A percentile compares a stretch with the other conserved stretches of the same genome.
Conservation (phyloP, 192 early-diverging fungal genomes). For the Chytriomyces confervae region DNA sequence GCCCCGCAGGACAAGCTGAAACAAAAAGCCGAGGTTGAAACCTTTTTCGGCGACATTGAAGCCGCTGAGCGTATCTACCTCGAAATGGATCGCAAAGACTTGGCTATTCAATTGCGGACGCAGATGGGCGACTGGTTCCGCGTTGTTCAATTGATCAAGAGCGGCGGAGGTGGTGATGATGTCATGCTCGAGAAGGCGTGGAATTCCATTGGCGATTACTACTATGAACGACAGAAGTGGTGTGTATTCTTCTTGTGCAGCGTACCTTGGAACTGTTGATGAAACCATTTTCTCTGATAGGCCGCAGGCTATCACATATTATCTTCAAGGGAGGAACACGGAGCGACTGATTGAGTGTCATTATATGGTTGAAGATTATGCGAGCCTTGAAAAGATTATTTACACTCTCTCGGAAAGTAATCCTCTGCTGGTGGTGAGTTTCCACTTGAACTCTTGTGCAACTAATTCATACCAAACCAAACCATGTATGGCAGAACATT, state of each 20-base stretch:
- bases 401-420: slow-evolving; percentile 46
- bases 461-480: neutral
- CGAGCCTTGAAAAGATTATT: slow-evolving; percentile 53
- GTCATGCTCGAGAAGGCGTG: slow-evolving; percentile 59
- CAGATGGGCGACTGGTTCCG: slow-evolving; percentile 65
- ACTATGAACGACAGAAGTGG: slow-evolving; percentile 60
- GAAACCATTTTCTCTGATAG: slow-evolving; percentile 28
- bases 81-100: slow-evolving; percentile 65
- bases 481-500: slow-evolving; percentile 42
- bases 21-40: slow-evolving; percentile 59
- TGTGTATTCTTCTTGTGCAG: slow-evolving; percentile 3
- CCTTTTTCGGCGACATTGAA: slow-evolving; percentile 56
- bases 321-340: slow-evolving; percentile 56
- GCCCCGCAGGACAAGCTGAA: slow-evolving; percentile 54
- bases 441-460: neutral
- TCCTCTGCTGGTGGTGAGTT: slow-evolving; percentile 39
- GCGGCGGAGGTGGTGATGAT: slow-evolving; percentile 62
- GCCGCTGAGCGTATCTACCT: slow-evolving; percentile 59
- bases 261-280: neutral
- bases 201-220: slow-evolving; percentile 61
- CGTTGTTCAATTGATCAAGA: slow-evolving; percentile 64
- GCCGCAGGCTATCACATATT: slow-evolving; percentile 63
- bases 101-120: slow-evolving; percentile 60
- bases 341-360: slow-evolving; percentile 55
- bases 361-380: slow-evolving; percentile 62